Conservation (phyloP, 768 basidiomycete genomes). For the Lanmaoa rubissima region DNA sequence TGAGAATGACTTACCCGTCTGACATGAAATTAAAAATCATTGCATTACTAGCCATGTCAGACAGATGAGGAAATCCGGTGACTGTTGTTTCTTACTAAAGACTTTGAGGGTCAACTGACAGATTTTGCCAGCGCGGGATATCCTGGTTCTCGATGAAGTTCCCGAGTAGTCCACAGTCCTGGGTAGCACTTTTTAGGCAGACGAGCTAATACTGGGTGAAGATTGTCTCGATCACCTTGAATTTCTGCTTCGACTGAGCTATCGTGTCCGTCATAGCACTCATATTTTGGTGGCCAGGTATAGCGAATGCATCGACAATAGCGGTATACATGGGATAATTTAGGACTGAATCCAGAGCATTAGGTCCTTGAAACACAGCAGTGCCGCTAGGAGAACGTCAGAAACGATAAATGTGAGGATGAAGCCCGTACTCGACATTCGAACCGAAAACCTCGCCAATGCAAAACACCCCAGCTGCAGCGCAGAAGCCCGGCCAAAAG, state of each 20-base stretch:
- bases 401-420: conserved; percentile 1
- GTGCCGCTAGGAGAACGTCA: conserved; percentile 42
- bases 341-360: conserved; percentile 64
- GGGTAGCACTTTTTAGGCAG: background rate
- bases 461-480: conserved; percentile 78
- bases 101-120: conserved; percentile 70
- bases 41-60: conserved; percentile 52
- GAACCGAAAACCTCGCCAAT: conserved; percentile 75
- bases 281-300: conserved; percentile 67
- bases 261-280: conserved; percentile 53
- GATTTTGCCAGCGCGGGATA: conserved; percentile 68
- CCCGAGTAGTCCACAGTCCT: conserved; percentile 45
- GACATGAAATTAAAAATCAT: conserved; percentile 74
- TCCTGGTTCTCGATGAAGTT: conserved; percentile 85
- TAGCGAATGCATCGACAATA: conserved; percentile 60
- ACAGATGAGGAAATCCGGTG: background rate
- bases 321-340: conserved; percentile 71
- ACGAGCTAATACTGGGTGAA: background rate
- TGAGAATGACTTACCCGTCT: conserved; percentile 46
- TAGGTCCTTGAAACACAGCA: conserved; percentile 59
- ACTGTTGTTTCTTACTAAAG: conserved; percentile 47
- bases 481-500: conserved; percentile 78
- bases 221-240: conserved; percentile 35
- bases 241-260: conserved; percentile 50
- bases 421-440: conserved; percentile 44